Conservation (phyloP, 345 rosid genomes). For the Hibiscus trionum region DNA sequence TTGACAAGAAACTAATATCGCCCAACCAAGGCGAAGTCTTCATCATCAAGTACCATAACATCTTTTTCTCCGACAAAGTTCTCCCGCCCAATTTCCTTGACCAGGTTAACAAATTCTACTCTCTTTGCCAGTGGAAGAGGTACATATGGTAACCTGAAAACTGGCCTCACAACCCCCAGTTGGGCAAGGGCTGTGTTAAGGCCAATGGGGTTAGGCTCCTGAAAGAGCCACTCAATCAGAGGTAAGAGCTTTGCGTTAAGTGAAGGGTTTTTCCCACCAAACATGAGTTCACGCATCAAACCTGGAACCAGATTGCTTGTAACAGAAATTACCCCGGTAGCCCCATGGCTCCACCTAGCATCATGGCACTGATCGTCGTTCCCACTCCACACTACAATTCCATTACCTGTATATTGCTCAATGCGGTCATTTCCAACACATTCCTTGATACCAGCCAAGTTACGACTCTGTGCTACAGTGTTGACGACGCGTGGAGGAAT, state of each 20-base stretch:
- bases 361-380: neutral
- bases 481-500: neutral
- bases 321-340: slow-evolving; percentile 69
- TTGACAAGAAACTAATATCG: neutral
- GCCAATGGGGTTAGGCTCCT: slow-evolving; percentile 82
- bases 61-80: neutral
- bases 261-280: slow-evolving; percentile 48
- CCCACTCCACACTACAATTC: neutral
- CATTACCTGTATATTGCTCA: neutral
- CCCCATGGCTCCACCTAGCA: slow-evolving; percentile 26
- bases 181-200: slow-evolving; percentile 85
- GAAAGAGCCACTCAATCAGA: slow-evolving; percentile 64
- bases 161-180: slow-evolving; percentile 66
- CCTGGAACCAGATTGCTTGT: slow-evolving; percentile 69
- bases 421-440: neutral
- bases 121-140: neutral
- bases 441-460: neutral
- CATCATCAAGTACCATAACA: neutral
- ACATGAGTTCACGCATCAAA: slow-evolving; percentile 52
- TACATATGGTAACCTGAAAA: neutral
- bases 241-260: slow-evolving; percentile 66
- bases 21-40: neutral
- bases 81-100: neutral
- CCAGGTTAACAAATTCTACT: neutral
- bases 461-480: neutral